These are phyloP conservation scores for Lojkania enalia DNA, from an alignment of 2,329 filamentous ascomycete species.

Conservation along the genomic window DNA sequence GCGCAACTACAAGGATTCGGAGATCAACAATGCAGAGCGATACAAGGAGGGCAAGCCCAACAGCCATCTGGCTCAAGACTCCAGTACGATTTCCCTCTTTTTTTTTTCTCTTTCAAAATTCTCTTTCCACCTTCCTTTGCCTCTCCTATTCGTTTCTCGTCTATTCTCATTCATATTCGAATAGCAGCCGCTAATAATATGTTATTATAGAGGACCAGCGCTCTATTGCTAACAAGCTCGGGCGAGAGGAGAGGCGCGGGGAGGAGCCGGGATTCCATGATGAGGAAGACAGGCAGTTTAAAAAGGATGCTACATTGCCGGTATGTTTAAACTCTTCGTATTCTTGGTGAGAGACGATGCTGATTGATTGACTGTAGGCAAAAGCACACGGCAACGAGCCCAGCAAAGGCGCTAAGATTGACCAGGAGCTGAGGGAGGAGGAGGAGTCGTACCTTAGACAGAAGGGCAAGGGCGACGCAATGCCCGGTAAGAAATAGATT, in stretches of 20 bases:
- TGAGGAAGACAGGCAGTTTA: constrained; percentile 44
- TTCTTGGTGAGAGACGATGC: background rate
- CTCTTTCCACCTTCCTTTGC: background rate
- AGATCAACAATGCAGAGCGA: constrained; percentile 55
- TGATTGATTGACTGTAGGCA: constrained; percentile 48
- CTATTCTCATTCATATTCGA: background rate
- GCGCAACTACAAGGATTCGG: constrained; percentile 61
- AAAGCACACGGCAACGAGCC: constrained; percentile 72
- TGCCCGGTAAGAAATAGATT: too few relatives aligned
- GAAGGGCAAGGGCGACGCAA: too few relatives aligned
- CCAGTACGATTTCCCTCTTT: constrained; percentile 59
- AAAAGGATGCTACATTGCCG: constrained; percentile 63
- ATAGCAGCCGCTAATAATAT: too few relatives aligned
- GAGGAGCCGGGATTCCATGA: constrained; percentile 43
- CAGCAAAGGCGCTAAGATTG: constrained; percentile 71
- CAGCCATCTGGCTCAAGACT: constrained; percentile 70
- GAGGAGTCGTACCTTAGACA: constrained; percentile 66
- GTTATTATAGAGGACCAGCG: constrained; percentile 64
- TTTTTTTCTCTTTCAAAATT: background rate
- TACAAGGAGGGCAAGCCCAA: constrained; percentile 74
- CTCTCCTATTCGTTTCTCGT: background rate
- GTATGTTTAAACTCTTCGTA: constrained; percentile 28
- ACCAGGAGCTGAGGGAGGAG: constrained; percentile 68
- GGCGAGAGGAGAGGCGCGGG: constrained; percentile 61
- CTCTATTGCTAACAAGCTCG: constrained; percentile 72